Base-by-base conservation (phyloP, 345 rosid species). In the Noccaea bulbosa region DNA sequence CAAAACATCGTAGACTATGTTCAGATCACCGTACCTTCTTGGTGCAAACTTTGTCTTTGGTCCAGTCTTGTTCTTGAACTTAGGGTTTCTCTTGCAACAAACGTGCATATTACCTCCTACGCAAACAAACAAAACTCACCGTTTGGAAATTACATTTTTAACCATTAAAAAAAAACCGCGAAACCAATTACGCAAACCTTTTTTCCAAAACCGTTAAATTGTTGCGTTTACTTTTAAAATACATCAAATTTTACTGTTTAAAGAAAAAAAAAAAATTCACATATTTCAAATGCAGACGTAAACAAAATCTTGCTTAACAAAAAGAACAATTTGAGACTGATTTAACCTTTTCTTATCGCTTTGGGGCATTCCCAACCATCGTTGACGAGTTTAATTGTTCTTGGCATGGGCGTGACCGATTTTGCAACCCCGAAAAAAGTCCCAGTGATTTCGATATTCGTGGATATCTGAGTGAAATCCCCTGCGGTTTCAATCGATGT, bases 401-500 rank as follows among this genome's bases (percentile, higher is more conserved):
- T 87, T 0, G 98, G 98, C 99, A 91, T 84, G 0, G 99, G 99
- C 0, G 74, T 69, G 20, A 50, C 73, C 6, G 81, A 79, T 22
- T 69, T 75, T 47, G 76, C 77, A 17, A 89, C 67, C 5, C 99
- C 99, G 5, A 91, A 94, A 81, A 81, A 83, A 0, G 98, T 87
- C 4, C 99, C 99, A 0, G 71, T 75, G 17, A 94, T 74, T 50
- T 84, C 82, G 15, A 91, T 76, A 75, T 80, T 73, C 0, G 78
- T 81, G 2, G 86, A 66, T 49, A 94, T 94, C 83, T 89, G 95
- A 35, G 62, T 58, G 53, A 66, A 77, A 75, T 94, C 98, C 24
- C 90, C 96, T 0, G 99, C 99, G 0, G 99, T 94, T 9, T 88
- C 93, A 20, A 88, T 80, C 0, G 99, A 65, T 0, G 98, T 91